Percentiles rank a stretch among this genome's conserved stretches.
Evolutionary conservation across 345 rosid species (phyloP).

Genomic region (Streptanthus diversifolius): DNA sequence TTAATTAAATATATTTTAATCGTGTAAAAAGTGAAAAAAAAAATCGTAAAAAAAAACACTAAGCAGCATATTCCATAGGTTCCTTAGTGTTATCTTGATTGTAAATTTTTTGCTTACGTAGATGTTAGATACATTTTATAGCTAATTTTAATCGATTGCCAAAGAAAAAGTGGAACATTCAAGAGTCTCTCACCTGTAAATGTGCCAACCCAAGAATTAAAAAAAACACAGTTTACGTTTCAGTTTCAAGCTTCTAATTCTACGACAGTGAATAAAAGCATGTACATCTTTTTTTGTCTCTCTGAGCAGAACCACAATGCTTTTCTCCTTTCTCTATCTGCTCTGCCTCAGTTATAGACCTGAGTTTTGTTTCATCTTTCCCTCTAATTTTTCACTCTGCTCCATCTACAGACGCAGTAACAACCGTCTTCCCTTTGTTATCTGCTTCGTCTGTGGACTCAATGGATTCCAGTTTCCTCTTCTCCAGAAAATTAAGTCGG

Average conservation of each 20-base stretch:
- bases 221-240: not conserved
- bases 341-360: not conserved
- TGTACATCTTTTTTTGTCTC: constrained; percentile 17
- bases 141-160: not conserved
- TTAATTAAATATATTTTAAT: too few relatives aligned
- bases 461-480: constrained; percentile 11
- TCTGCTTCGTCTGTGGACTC: constrained; percentile 6
- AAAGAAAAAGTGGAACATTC: not conserved
- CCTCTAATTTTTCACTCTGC: not conserved
- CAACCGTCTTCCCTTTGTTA: constrained; percentile 26
- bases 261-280: constrained; percentile 16
- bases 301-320: not conserved
- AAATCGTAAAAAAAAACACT: too few relatives aligned
- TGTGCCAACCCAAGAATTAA: not conserved
- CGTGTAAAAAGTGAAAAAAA: not conserved
- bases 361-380: not conserved
- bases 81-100: too few relatives aligned
- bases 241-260: constrained; percentile 11
- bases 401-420: constrained; percentile 3
- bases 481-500: constrained; percentile 25
- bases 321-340: not conserved
- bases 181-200: not conserved
- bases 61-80: too few relatives aligned
- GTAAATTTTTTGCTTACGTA: too few relatives aligned
- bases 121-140: not conserved